Evolutionary conservation across 1,284 basidiomycete genomes (phyloP), one percentile per base, ranked within the genome.

Genomic region (Cryptococcus sp.): DNA sequence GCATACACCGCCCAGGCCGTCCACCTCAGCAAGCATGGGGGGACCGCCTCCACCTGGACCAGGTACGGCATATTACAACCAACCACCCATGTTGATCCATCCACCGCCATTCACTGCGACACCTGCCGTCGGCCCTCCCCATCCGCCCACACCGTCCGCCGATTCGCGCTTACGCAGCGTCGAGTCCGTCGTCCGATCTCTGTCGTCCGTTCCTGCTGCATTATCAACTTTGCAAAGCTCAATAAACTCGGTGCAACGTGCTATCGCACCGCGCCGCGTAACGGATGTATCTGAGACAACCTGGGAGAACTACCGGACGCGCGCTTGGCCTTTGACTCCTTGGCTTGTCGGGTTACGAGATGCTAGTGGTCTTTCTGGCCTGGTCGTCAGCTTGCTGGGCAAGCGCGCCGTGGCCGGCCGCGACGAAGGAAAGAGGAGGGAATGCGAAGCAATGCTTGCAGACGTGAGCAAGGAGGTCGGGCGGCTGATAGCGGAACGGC

Each of bases 291-390:
- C 68, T 0, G 73, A 76, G 4, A 45, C 54, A 16, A 61, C 70
- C 1, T 71, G 69, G 70, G 73, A 76, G 25, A 65, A 60, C 52
- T 77, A 75, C 48, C 60, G 74, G 1, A 65, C 65, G 5, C 58
- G 72, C 30, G 73, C 72, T 3, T 77, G 75, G 75, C 75, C 75
- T 1, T 43, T 76, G 35, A 75, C 75, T 2, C 75, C 75, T 0
- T 77, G 75, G 75, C 58, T 77, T 2, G 69, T 75, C 0, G 75
- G 75, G 1, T 61, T 77, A 20, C 60, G 72, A 10, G 74, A 75
- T 19, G 17, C 67, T 4, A 56, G 55, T 0, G 74, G 74, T 0
- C 53, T 77, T 4, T 68, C 73, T 1, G 68, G 66, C 0, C 55
- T 72, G 23, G 72, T 74, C 3, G 68, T 74, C 15, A 46, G 54